phyloP scores from a whole-genome alignment of 805 yeast genomes.

The Starmerella davenportii region DNA sequence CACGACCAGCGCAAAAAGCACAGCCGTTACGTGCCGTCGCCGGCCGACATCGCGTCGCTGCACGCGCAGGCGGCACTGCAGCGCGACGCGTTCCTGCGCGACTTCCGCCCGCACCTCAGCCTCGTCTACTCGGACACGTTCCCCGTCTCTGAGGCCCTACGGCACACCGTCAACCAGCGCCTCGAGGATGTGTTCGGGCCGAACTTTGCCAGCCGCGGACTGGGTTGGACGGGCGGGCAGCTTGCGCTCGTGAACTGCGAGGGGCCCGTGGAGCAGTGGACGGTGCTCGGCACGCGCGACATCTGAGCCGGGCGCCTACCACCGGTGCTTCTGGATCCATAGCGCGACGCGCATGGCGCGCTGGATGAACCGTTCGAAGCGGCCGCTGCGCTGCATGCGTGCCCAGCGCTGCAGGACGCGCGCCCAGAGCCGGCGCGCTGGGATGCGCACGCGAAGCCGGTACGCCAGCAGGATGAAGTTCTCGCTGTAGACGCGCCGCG shows the following conservation, averaged over 20 bases:
- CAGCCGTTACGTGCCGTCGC: conserved; percentile 1
- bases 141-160: conserved; percentile 50
- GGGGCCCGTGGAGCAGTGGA: conserved; percentile 58
- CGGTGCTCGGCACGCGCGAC: conserved; percentile 31
- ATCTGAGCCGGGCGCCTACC: conserved; percentile 1
- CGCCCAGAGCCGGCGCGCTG: not conserved
- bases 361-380: not conserved
- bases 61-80: not conserved
- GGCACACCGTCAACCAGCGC: conserved; percentile 44
- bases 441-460: not conserved
- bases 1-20: conserved; percentile 1
- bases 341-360: not conserved
- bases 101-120: conserved; percentile 57
- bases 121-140: conserved; percentile 46
- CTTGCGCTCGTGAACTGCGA: conserved; percentile 49
- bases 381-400: not conserved
- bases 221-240: conserved; percentile 55
- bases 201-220: conserved; percentile 23
- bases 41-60: not conserved
- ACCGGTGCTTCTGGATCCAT: not conserved
- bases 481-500: not conserved
- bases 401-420: not conserved
- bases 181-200: conserved; percentile 47
- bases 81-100: conserved; percentile 17
- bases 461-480: not conserved